These are phyloP conservation scores for Gossypium arboreum DNA, from an alignment of 345 rosid genomes.

Conservation along the genomic window DNA sequence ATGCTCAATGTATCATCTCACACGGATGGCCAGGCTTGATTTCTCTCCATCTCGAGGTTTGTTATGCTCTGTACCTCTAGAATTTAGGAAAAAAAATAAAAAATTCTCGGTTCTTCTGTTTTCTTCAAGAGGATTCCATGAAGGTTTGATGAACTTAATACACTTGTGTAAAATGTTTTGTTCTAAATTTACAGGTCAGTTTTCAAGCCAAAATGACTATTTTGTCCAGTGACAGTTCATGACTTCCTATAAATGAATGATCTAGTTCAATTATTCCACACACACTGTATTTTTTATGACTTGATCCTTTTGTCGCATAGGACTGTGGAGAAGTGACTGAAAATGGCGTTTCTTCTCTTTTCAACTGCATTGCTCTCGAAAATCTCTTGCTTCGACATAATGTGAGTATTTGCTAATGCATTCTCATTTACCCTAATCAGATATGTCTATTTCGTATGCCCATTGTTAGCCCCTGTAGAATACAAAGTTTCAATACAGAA, in stretches of 20 bases:
- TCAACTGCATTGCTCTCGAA: constrained; percentile 61
- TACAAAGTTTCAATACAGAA: neutral
- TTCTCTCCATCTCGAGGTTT: constrained; percentile 68
- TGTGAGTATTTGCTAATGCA: constrained; percentile 39
- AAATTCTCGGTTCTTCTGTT: neutral
- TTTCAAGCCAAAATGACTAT: neutral
- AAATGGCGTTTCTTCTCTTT: constrained; percentile 53
- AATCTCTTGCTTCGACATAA: constrained; percentile 73
- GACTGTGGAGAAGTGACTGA: constrained; percentile 67
- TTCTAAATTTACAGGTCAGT: neutral
- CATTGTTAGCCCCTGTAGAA: neutral
- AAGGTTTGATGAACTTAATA: constrained; percentile 3
- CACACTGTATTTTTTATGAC: neutral
- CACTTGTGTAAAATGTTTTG: neutral
- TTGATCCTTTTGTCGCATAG: constrained; percentile 27
- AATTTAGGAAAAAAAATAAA: neutral
- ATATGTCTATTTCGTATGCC: neutral
- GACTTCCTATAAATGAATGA: neutral
- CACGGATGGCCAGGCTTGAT: constrained; percentile 74
- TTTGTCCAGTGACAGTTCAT: neutral
- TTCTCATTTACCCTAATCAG: neutral
- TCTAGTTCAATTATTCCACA: constrained; percentile 1
- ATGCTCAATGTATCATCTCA: constrained; percentile 56
- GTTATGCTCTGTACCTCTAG: constrained; percentile 12
- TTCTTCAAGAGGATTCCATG: neutral